Evolutionary conservation across 2,329 filamentous ascomycete genomes (phyloP), one percentile per base, ranked within the genome.

Genomic region (Calonectria hawksworthii): DNA sequence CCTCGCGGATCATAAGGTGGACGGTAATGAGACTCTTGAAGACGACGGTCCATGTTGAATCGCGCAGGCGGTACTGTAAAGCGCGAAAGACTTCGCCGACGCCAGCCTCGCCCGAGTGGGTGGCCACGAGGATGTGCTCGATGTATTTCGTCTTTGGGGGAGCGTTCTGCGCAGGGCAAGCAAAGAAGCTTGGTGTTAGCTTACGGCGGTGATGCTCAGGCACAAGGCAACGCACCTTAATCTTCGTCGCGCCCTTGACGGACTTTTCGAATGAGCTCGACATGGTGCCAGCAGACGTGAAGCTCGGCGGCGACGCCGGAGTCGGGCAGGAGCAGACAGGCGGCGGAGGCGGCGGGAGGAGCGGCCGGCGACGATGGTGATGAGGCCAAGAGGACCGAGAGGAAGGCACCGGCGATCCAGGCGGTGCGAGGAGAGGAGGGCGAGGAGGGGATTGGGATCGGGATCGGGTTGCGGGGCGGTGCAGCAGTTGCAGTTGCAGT

Each of bases 121-220:
- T 99, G 77, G 97, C 96, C 79, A 98, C 91, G 72, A 99, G 91
- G 83, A 99, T 98, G 84, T 98, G 96, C 86, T 99, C 97, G 88
- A 99, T 98, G 88, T 99, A 99, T 87, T 99, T 99, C 72, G 96
- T 97, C 88, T 99, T 99, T 67, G 97, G 97, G 76, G 97, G 95
- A 79, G 97, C 97, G 86, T 96, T 94, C 95, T 98, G 63, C 21
- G 67, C 52, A 68, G 28, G 4, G 26, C n/a, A 63, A 63, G 23
- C 34, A 63, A 63, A 59, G n/a, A 63, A 38, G 54, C 28, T 23
- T 36, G 50, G 26, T 56, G 64, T 75, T 72, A 76, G 75, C 70
- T 72, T 51, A 41, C 51, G 34, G 23, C 26, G 50, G 50, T 34
- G 28, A 44, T 47, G 61, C 26, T 34, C 38, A 10, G n/a, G 70